Conservation (phyloP, 306 rosid genomes). For the Fragaria vesca region DNA sequence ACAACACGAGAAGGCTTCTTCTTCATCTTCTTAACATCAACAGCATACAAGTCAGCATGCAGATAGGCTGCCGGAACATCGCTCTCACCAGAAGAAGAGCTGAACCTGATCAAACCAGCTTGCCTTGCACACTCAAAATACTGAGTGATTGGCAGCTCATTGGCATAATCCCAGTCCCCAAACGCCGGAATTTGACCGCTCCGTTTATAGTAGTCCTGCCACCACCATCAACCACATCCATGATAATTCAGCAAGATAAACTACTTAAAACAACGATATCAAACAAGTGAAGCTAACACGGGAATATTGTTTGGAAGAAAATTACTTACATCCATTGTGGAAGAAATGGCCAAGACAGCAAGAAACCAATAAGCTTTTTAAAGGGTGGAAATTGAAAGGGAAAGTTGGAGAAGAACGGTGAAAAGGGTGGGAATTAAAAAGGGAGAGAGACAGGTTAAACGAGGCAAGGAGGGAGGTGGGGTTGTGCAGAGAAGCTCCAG, state of each 20-base stretch:
- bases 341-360: neutral
- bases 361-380: neutral
- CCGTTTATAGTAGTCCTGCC: slow-evolving; percentile 41
- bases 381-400: neutral
- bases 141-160: slow-evolving; percentile 85
- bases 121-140: slow-evolving; percentile 85
- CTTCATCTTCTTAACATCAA: slow-evolving; percentile 32
- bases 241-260: neutral
- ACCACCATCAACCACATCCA: neutral
- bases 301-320: no score
- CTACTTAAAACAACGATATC: neutral
- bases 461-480: slow-evolving; percentile 3
- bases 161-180: slow-evolving; percentile 88
- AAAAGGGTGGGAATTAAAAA: neutral
- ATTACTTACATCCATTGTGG: slow-evolving; percentile 27
- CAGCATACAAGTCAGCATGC: slow-evolving; percentile 51
- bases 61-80: slow-evolving; percentile 28
- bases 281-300: neutral
- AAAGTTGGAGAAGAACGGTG: neutral
- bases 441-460: slow-evolving; percentile 17
- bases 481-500: neutral
- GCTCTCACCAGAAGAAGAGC: slow-evolving; percentile 74
- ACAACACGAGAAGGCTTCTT: slow-evolving; percentile 26
- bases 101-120: slow-evolving; percentile 75
- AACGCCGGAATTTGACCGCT: slow-evolving; percentile 86